A percentile compares a stretch with the other conserved stretches of the same genome.
Evolutionary conservation across 176 grass and related monocot species (phyloP).

Genomic region (Cenchrus fungigraminus): DNA sequence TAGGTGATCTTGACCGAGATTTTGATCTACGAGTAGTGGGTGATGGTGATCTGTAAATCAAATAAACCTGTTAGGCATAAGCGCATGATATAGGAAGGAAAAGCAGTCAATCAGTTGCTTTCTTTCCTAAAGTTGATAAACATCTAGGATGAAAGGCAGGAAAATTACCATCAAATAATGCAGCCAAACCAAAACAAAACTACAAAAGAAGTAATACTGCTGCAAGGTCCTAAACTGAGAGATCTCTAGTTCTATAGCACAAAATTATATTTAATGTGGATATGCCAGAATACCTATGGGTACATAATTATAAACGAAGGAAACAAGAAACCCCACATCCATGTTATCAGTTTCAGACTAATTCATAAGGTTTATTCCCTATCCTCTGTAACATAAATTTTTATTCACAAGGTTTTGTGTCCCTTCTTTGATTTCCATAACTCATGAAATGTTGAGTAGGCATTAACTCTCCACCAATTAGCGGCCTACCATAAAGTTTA

Average conservation of each 20-base stretch:
- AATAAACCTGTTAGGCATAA: slow-evolving; percentile 37
- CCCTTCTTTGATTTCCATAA: neutral
- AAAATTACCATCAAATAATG: neutral
- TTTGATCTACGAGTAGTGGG: slow-evolving; percentile 57
- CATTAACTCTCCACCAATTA: neutral
- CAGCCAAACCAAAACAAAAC: slow-evolving; percentile 43
- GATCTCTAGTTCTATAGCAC: neutral
- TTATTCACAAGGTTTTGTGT: neutral
- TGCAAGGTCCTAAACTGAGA: neutral
- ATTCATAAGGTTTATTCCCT: neutral
- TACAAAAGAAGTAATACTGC: neutral
- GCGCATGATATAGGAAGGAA: neutral
- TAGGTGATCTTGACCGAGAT: slow-evolving; percentile 89
- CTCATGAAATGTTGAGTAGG: neutral
- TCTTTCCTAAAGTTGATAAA: neutral
- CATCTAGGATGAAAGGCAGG: neutral
- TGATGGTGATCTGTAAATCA: slow-evolving; percentile 76
- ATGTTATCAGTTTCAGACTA: neutral
- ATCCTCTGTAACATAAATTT: neutral
- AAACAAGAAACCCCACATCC: neutral
- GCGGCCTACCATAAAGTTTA: neutral
- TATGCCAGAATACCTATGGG: no score
- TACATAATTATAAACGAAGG: no score
- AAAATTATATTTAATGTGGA: neutral
- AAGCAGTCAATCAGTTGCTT: neutral